Evolutionary conservation across 768 basidiomycete genomes (phyloP).

Genomic region (Naganishia antarctica): DNA sequence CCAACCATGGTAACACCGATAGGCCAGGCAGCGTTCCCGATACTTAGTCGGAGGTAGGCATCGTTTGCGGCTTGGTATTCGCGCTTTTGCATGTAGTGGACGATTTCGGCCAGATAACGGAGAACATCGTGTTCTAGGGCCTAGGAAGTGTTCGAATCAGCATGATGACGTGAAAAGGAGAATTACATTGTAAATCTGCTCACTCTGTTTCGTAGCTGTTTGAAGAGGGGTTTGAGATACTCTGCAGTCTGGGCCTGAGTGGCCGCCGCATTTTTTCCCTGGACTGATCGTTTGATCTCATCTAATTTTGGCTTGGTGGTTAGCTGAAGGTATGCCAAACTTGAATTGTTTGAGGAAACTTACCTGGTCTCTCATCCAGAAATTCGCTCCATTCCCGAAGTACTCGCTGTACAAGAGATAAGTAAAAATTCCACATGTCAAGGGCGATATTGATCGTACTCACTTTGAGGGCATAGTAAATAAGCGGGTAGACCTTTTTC

Average conservation of each 20-base stretch:
- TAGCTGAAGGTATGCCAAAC: not conserved
- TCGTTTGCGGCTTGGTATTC: conserved; percentile 96
- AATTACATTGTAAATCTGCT: no score
- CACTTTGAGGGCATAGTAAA: conserved; percentile 86
- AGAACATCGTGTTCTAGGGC: conserved; percentile 79
- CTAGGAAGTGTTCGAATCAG: conserved; percentile 51
- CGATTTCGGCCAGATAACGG: conserved; percentile 79
- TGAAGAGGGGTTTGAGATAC: conserved; percentile 95
- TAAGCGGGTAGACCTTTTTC: conserved; percentile 91
- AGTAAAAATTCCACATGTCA: not conserved
- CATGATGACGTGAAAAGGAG: no score
- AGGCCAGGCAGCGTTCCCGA: conserved; percentile 99
- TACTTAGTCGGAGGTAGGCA: conserved; percentile 90
- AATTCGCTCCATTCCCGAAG: conserved; percentile 95
- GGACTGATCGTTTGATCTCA: conserved; percentile 74
- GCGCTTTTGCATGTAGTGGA: conserved; percentile 91
- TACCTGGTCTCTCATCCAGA: conserved; percentile 88
- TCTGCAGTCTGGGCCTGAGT: conserved; percentile 93
- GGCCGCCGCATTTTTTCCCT: conserved; percentile 90
- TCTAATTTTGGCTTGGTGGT: conserved; percentile 53
- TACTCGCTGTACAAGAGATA: conserved; percentile 53
- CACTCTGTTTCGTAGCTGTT: conserved; percentile 77
- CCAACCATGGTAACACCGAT: conserved; percentile 99
- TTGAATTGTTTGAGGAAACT: conserved; percentile 31
- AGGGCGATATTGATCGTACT: conserved; percentile 19